phyloP scores from a whole-genome alignment of 768 basidiomycete genomes.

The Xanthoconium purpureum region DNA sequence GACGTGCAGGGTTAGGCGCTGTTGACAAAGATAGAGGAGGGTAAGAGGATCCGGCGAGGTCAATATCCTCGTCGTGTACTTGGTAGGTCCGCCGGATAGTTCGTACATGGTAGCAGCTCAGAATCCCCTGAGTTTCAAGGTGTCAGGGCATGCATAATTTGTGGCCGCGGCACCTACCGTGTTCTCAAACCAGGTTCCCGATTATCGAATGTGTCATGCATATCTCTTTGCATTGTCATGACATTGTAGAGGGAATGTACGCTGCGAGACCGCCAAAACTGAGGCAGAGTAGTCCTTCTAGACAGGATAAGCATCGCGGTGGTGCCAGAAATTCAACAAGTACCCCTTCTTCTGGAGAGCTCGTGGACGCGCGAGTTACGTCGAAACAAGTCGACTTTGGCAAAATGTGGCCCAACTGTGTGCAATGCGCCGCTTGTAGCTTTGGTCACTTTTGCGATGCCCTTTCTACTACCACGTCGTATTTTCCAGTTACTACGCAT shows the following conservation, averaged over 20 bases:
- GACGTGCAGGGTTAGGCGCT: slow-evolving; percentile 18
- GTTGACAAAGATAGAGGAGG: slow-evolving; percentile 9
- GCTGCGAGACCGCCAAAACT: not conserved
- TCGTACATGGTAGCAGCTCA: not conserved
- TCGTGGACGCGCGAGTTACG: not conserved
- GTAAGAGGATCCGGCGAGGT: not conserved
- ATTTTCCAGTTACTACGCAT: not conserved
- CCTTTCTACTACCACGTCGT: not conserved
- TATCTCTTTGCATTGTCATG: not conserved
- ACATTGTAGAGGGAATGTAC: not conserved
- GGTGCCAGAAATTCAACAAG: not conserved
- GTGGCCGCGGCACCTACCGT: not conserved
- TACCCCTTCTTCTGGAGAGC: too few species aligned
- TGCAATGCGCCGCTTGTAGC: not conserved
- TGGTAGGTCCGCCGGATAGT: not conserved
- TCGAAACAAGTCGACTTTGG: not conserved
- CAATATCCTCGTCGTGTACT: not conserved
- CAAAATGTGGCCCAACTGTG: not conserved
- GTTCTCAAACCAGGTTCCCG: not conserved
- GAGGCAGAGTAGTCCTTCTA: not conserved
- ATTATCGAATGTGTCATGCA: not conserved
- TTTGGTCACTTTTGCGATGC: not conserved
- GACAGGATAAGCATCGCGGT: not conserved
- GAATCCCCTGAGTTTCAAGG: not conserved
- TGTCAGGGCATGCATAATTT: not conserved